phyloP scores from a whole-genome alignment of 139 green algal genomes.

The Protoeuglena noctilucae region DNA sequence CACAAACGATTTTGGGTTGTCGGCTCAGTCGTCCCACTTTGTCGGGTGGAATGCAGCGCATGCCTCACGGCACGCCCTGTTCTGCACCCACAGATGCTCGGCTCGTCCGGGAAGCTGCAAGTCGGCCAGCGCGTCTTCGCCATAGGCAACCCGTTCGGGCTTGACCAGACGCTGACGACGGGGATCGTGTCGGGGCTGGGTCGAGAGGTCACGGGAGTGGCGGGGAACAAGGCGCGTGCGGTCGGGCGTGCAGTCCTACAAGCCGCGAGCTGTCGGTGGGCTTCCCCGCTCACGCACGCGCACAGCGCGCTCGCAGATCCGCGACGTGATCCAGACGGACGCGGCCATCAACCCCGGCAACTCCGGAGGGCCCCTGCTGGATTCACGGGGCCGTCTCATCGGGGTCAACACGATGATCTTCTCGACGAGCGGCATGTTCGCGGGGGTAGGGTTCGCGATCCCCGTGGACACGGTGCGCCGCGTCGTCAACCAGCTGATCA shows the following conservation, averaged over 20 bases:
- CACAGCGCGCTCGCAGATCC: constrained; percentile 24
- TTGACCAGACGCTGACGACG: constrained; percentile 56
- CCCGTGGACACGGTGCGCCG: constrained; percentile 44
- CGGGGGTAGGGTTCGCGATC: constrained; percentile 56
- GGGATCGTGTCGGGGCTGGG: constrained; percentile 53
- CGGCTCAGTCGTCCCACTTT: too few relatives aligned
- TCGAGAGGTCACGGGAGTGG: constrained; percentile 25
- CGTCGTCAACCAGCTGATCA: constrained; percentile 61
- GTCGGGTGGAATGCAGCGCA: too few relatives aligned
- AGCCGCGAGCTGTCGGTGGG: background rate
- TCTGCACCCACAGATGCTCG: constrained; percentile 1
- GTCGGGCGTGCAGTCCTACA: background rate
- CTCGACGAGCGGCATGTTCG: constrained; percentile 4
- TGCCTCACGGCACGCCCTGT: too few relatives aligned
- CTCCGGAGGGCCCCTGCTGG: constrained; percentile 32
- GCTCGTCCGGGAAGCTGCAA: constrained; percentile 8
- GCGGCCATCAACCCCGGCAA: constrained; percentile 56
- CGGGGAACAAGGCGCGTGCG: background rate
- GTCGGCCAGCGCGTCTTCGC: constrained; percentile 51
- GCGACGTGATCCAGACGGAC: constrained; percentile 50
- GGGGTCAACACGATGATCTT: constrained; percentile 67
- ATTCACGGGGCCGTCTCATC: constrained; percentile 39
- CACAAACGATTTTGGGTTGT: too few relatives aligned
- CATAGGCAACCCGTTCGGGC: constrained; percentile 58
- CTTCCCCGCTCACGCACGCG: constrained; percentile 12